Evolutionary conservation across 805 yeast species (phyloP).

Genomic region (Spathaspora hagerdaliae): DNA sequence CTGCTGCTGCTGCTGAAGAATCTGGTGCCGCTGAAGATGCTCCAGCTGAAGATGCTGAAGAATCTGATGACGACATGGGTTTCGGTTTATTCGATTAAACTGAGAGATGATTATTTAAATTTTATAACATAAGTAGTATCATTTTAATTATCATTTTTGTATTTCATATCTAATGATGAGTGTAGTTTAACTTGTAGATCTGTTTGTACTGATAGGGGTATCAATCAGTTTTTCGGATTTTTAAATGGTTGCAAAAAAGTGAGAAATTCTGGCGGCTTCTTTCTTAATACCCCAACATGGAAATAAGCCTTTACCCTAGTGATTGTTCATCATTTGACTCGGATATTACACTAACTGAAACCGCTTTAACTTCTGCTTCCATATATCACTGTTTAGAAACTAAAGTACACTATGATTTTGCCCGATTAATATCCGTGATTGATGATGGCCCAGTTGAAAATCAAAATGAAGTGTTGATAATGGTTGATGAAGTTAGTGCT

Average conservation of each 20-base stretch:
- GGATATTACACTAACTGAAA: background rate
- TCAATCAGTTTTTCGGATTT: too few relatives aligned
- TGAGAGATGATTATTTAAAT: conserved; percentile 2
- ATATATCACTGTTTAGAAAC: background rate
- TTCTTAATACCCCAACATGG: too few relatives aligned
- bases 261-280: too few relatives aligned
- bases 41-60: conserved; percentile 71
- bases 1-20: conserved; percentile 59
- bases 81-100: conserved; percentile 97
- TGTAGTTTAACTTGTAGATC: background rate
- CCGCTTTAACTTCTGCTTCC: too few relatives aligned
- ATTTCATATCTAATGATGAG: background rate
- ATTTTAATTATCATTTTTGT: background rate
- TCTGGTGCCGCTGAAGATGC: conserved; percentile 70
- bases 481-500: background rate
- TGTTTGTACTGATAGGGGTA: background rate
- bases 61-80: conserved; percentile 91
- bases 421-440: background rate
- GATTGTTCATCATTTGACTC: background rate
- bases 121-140: background rate
- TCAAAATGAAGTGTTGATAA: background rate
- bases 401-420: background rate
- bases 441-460: background rate
- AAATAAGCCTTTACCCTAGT: background rate
- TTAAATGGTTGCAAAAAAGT: too few relatives aligned